These are phyloP conservation scores for Clarireedia monteithiana DNA, from an alignment of 2,329 filamentous ascomycete genomes.

Conservation along the genomic window DNA sequence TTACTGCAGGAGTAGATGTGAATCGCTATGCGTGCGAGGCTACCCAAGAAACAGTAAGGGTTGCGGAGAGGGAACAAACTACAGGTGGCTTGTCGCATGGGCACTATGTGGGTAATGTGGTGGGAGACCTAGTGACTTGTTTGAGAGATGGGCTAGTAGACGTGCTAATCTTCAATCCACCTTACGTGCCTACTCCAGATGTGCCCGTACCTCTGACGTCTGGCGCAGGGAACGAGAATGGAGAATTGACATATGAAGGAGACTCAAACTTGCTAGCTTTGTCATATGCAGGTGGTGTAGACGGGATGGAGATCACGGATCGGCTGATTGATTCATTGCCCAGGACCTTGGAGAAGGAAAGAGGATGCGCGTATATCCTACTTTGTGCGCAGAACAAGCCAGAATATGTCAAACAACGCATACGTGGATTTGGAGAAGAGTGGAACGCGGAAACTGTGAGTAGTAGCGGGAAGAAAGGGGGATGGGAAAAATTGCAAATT, in stretches of 20 bases:
- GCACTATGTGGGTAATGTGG: conserved; percentile 56
- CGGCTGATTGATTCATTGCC: conserved; percentile 66
- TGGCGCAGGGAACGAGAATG: conserved; percentile 21
- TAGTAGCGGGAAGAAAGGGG: conserved; percentile 76
- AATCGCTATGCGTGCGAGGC: conserved; percentile 77
- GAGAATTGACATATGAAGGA: conserved; percentile 52
- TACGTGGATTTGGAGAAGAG: conserved; percentile 45
- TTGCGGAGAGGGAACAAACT: conserved; percentile 35
- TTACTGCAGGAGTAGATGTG: conserved; percentile 75
- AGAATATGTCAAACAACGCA: conserved; percentile 57
- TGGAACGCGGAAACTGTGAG: conserved; percentile 78
- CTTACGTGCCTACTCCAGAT: conserved; percentile 82
- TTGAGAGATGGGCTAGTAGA: conserved; percentile 59
- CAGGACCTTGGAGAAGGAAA: conserved; percentile 46
- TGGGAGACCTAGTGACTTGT: conserved; percentile 61
- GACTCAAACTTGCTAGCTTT: conserved; percentile 79
- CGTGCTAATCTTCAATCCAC: conserved; percentile 91
- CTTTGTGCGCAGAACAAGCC: conserved; percentile 89
- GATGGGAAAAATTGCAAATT: conserved; percentile 91
- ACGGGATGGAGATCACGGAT: conserved; percentile 93
- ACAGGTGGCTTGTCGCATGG: conserved; percentile 33
- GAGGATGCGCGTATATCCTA: conserved; percentile 81
- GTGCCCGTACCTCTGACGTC: conserved; percentile 48
- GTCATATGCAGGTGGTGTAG: conserved; percentile 78
- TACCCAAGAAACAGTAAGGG: conserved; percentile 58